phyloP scores from a whole-genome alignment of 352 stramenopile species.

The Globisporangium perplexum region DNA sequence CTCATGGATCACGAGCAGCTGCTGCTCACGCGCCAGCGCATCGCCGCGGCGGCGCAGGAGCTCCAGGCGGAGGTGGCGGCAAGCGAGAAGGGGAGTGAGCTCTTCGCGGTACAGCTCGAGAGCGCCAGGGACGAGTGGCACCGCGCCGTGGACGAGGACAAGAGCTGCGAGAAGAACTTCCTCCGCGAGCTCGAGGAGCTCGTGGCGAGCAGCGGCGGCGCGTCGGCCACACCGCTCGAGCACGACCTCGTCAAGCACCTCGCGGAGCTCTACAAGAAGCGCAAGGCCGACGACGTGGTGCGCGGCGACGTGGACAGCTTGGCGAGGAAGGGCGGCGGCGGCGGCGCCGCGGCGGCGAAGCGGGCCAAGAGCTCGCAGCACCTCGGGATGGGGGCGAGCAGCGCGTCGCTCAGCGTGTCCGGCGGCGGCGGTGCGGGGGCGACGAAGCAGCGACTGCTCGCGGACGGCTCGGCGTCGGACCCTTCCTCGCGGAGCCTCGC shows the following conservation, averaged over 20 bases:
- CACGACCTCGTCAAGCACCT: conserved; percentile 73
- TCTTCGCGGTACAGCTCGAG: conserved; percentile 47
- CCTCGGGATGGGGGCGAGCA: conserved; percentile 11
- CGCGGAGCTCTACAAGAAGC: conserved; percentile 71
- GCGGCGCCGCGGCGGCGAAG: conserved; percentile 2
- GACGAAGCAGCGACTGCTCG: conserved; percentile 41
- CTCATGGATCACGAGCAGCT: conserved; percentile 54
- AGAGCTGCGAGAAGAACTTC: conserved; percentile 53
- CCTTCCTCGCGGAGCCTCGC: conserved; percentile 26
- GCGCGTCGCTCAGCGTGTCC: conserved; percentile 10
- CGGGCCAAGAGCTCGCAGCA: conserved; percentile 24
- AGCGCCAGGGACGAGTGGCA: conserved; percentile 61
- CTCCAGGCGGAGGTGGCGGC: conserved; percentile 18
- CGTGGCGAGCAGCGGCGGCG: conserved; percentile 18
- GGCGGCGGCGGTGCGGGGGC: conserved; percentile 1
- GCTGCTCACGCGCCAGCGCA: conserved; percentile 19
- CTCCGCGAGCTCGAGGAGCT: conserved; percentile 71
- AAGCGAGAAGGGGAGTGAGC: conserved; percentile 37
- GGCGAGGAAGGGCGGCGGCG: conserved; percentile 14
- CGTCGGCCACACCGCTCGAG: conserved; percentile 46
- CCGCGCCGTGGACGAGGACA: conserved; percentile 63
- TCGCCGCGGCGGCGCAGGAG: conserved; percentile 16
- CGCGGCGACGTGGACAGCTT: conserved; percentile 8
- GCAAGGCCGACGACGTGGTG: conserved; percentile 47
- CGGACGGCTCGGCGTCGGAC: conserved; percentile 18